Evolutionary conservation across 306 rosid genomes (phyloP), one percentile per base, ranked within the genome.

Genomic region (Trichosanthes cucumerina): DNA sequence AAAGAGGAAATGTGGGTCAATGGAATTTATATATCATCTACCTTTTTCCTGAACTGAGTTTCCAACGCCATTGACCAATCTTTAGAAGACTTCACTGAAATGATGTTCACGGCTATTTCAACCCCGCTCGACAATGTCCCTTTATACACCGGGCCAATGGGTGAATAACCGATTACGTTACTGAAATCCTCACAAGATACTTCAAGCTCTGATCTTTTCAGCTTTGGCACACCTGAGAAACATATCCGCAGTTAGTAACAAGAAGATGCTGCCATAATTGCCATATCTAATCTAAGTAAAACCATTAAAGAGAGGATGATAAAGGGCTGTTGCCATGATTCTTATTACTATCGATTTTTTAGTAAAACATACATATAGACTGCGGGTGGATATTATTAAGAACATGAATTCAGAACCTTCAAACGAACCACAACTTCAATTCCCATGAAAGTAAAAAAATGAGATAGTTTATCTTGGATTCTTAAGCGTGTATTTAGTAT

Each of bases 151-250:
- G 92, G 89, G 39, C 97, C 97, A 43, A 88, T 80, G n/a, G 96
- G 84, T 75, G 93, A 89, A 80, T 88, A 81, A 57, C 93, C 93
- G 60, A 95, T 84, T 18, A 95, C 96, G 76, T 95, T 95, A 82
- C 99, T 95, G 81, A 95, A 95, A 91, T 92, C 99, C 84, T 95
- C 99, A 75, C 99, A 95, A 38, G 99, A 97, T 79, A 86, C 88
- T 86, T 82, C 91, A 79, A 95, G 89, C 86, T 95, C 99, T 64
- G 93, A 88, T 82, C 96, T 88, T 86, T 92, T 92, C 26, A 95
- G 88, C 83, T 91, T 92, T 75, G 99, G 97, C 77, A 92, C 97
- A 64, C 99, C 99, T 95, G 76, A n/a, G 64, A 63, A 33, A 77
- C 41, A 36, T 58, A 72, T 21, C 66, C 49, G 11, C 28, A 77